Evolutionary conservation across 148 eudicot genomes (phyloP).

Genomic region (Polygonum aviculare): DNA sequence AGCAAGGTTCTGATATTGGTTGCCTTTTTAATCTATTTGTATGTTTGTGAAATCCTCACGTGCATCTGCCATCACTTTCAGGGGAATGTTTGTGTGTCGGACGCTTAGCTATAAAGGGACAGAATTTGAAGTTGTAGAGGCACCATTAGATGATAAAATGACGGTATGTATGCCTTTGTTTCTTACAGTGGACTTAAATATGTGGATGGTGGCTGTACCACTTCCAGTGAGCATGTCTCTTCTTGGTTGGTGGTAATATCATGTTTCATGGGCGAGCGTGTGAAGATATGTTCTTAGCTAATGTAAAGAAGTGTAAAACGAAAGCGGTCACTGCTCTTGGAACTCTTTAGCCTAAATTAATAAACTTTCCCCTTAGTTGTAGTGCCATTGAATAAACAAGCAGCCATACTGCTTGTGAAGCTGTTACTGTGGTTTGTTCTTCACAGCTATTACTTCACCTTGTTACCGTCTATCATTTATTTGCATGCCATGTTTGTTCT

Average conservation of each 20-base stretch:
- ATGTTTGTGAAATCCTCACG: slow-evolving; percentile 5
- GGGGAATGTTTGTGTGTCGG: slow-evolving; percentile 99
- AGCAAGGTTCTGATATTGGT: slow-evolving; percentile 59
- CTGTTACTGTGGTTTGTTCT: neutral
- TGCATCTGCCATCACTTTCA: slow-evolving; percentile 18
- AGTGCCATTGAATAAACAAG: neutral
- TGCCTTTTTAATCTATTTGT: neutral
- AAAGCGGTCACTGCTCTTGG: neutral
- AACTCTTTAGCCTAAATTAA: neutral
- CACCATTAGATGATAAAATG: slow-evolving; percentile 73
- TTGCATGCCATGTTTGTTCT: neutral
- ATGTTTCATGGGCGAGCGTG: neutral
- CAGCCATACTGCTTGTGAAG: neutral
- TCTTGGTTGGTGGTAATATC: neutral
- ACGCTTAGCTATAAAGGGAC: slow-evolving; percentile 94
- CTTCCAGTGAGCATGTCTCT: neutral
- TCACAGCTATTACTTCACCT: neutral
- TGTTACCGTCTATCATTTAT: neutral
- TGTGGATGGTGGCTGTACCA: neutral
- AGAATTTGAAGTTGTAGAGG: slow-evolving; percentile 94
- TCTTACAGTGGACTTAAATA: neutral
- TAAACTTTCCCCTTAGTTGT: neutral
- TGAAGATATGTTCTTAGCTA: neutral
- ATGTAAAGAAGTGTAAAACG: neutral
- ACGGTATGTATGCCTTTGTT: slow-evolving; percentile 34